These are phyloP conservation scores for Periconia sp. DNA, from an alignment of 2,329 filamentous ascomycete genomes.

Conservation along the genomic window DNA sequence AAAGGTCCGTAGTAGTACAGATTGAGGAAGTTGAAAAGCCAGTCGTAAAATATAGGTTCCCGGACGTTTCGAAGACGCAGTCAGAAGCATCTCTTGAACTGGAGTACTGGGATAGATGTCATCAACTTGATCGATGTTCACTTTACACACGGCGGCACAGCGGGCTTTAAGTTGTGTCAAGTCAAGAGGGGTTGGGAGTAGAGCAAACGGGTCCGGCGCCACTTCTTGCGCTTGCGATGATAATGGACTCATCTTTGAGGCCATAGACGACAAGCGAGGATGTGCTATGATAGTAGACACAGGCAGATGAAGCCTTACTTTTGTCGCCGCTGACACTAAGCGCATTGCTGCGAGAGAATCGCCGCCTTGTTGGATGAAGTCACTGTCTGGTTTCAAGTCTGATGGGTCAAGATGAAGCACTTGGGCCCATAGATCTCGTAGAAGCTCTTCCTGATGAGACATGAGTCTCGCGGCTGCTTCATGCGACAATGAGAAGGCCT, in stretches of 20 bases:
- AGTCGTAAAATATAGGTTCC: constrained; percentile 1
- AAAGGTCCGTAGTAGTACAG: background rate
- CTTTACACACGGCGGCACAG: background rate
- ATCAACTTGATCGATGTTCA: background rate
- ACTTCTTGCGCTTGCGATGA: background rate
- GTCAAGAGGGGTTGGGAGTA: background rate
- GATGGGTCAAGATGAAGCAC: background rate
- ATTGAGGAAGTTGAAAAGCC: background rate
- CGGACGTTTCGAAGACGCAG: background rate
- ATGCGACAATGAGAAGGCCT: background rate
- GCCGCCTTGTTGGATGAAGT: background rate
- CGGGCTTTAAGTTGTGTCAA: background rate
- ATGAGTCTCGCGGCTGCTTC: background rate
- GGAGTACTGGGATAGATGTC: background rate
- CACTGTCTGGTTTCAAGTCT: background rate
- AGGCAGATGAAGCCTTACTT: background rate
- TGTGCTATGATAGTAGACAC: background rate
- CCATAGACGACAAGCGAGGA: background rate
- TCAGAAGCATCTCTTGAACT: background rate
- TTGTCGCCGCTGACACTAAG: background rate
- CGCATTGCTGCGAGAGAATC: constrained; percentile 3
- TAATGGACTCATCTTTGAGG: background rate
- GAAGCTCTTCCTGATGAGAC: background rate
- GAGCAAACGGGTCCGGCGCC: background rate
- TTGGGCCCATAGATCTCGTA: background rate